Conservation (phyloP, 352 stramenopile species). For the Discostella stelligera region DNA sequence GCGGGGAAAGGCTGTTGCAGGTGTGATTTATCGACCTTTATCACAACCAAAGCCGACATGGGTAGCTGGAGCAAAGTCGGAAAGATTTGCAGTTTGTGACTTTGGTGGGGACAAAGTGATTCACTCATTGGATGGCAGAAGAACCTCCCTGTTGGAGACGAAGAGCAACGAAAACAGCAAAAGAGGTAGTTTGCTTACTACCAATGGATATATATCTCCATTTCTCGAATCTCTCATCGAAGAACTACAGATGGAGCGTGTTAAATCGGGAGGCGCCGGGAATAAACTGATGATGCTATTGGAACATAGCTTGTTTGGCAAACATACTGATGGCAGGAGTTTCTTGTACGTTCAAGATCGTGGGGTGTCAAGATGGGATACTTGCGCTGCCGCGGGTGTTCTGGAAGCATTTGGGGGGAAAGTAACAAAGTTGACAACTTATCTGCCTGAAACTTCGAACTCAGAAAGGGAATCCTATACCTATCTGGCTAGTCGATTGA, state of each 20-base stretch:
- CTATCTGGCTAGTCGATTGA: conserved; percentile 39
- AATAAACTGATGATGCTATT: conserved; percentile 79
- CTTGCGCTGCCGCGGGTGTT: conserved; percentile 64
- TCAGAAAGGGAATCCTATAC: conserved; percentile 22
- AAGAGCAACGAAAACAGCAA: not conserved
- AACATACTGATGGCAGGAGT: not conserved
- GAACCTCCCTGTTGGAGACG: not conserved
- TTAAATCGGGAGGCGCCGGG: conserved; percentile 61
- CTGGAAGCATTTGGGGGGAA: conserved; percentile 65
- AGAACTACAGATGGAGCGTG: conserved; percentile 45
- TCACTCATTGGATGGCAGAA: not conserved
- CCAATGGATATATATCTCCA: conserved; percentile 71
- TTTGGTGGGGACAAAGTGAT: conserved; percentile 27
- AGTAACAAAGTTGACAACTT: conserved; percentile 59
- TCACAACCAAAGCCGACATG: conserved; percentile 51
- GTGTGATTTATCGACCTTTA: conserved; percentile 73
- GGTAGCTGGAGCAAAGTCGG: conserved; percentile 48
- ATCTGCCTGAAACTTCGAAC: conserved; percentile 23
- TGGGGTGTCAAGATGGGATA: conserved; percentile 69
- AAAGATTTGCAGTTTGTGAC: conserved; percentile 35
- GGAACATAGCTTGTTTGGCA: conserved; percentile 53
- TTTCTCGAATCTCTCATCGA: conserved; percentile 66
- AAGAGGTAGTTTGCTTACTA: conserved; percentile 56
- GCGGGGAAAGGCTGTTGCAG: conserved; percentile 54
- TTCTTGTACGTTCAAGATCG: conserved; percentile 74